Evolutionary conservation across 2,329 filamentous ascomycete genomes (phyloP), one percentile per base, ranked within the genome.

Genomic region (Fusarium mexicanum): DNA sequence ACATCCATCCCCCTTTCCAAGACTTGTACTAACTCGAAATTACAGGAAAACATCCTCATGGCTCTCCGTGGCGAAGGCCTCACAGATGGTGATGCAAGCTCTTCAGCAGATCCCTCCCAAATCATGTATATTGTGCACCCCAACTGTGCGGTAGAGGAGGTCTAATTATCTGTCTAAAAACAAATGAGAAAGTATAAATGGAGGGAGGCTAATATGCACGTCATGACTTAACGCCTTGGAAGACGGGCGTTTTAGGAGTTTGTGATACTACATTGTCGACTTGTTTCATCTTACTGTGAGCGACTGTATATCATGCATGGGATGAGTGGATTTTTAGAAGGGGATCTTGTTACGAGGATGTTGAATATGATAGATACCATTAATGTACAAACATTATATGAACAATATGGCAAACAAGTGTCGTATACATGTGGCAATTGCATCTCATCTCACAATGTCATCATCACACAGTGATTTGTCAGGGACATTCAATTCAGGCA

Each of bases 91-190:
- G 80, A 88, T 73, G 84, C 83, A 47, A 81, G 82, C 53, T 84
- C 87, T 29, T 81, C 84, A 22, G 78, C 83, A 17, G 67, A 77
- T 3, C 75, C 77, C 3, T 75, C 77, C 4, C 62, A 77, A 22
- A 86, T 93, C 9, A 89, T 96, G 60, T 99, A 98, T 81, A 93
- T 98, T 33, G 81, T 99, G 76, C 96, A 99, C 85, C 96, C 96
- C 67, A 98, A 98, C 84, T 97, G 94, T 80, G 94, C 93, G 0
- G 87, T 97, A 16, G 95, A 98, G 73, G 89, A 91, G 71, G 82
- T 83, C 51, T 88, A 78, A 80, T 53, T 47, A 50, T n/a, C 35
- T 46, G n/a, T 35, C 46, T 18, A 47, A 57, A 55, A 31, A 41
- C 24, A 31, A 14, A 44, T 26, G 16, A 44, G n/a, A 64, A 37